Conservation (phyloP, 2,329 filamentous ascomycete species). For the Aspergillus fijiensis region DNA sequence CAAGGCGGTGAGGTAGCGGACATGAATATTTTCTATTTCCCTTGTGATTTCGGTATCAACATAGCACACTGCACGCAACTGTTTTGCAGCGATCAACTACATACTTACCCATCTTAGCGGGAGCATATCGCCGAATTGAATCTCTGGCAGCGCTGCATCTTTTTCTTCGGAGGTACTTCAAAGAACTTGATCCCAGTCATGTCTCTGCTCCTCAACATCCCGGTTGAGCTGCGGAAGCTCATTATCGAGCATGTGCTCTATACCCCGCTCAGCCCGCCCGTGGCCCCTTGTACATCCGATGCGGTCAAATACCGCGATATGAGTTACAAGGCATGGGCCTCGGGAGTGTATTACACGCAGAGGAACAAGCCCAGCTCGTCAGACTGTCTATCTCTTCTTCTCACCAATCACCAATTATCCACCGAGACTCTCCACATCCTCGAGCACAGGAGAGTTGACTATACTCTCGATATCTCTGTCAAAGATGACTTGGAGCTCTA, state of each 20-base stretch:
- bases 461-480: conserved; percentile 5
- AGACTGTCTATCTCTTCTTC: background rate
- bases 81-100: too few relatives aligned
- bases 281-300: background rate
- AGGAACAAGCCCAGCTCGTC: background rate
- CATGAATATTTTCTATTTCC: too few relatives aligned
- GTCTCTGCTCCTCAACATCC: background rate
- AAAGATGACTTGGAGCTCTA: conserved; percentile 2
- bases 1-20: too few relatives aligned
- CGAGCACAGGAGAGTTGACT: background rate
- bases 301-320: background rate
- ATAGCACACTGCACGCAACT: too few relatives aligned
- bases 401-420: background rate
- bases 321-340: background rate
- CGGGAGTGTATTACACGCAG: background rate
- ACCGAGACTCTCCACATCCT: background rate
- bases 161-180: too few relatives aligned
- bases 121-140: too few relatives aligned
- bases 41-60: too few relatives aligned
- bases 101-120: too few relatives aligned
- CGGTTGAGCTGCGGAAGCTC: background rate
- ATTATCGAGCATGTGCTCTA: conserved; percentile 3
- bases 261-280: background rate
- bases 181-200: too few relatives aligned
- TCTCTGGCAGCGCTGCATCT: too few relatives aligned